Conservation (phyloP, 2,329 filamentous ascomycete species). For the Fusarium bulbicola region DNA sequence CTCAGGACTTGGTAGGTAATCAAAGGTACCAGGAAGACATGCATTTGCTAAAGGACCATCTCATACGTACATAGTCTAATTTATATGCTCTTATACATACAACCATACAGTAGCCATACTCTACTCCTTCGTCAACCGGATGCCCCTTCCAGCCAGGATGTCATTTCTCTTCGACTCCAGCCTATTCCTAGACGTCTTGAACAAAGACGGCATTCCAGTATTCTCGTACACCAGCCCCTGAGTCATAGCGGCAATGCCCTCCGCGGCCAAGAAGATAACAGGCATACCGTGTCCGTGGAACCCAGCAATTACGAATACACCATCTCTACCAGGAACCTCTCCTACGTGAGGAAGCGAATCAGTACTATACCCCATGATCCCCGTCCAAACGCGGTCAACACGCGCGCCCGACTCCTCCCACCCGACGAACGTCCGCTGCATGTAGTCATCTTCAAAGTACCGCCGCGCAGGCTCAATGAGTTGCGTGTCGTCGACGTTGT, state of each 20-base stretch:
- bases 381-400: background rate
- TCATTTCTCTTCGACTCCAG: background rate
- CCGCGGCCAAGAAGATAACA: background rate
- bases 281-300: background rate
- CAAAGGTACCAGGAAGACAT: background rate
- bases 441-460: background rate
- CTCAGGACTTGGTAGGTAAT: fast-evolving
- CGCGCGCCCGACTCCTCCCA: background rate
- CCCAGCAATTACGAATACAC: background rate
- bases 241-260: background rate
- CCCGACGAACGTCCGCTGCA: background rate
- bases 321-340: background rate
- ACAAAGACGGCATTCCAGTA: background rate
- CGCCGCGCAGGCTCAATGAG: background rate
- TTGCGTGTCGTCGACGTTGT: background rate
- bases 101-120: background rate
- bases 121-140: background rate
- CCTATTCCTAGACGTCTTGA: background rate
- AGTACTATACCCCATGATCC: background rate
- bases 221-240: background rate
- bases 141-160: background rate
- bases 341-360: background rate
- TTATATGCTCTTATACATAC: background rate
- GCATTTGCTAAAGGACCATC: fast-evolving
- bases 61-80: too few relatives aligned